Percentiles rank a stretch among this genome's conserved stretches.
phyloP scores from a whole-genome alignment of 2,329 filamentous ascomycete species.

The Aspergillus amoenus region DNA sequence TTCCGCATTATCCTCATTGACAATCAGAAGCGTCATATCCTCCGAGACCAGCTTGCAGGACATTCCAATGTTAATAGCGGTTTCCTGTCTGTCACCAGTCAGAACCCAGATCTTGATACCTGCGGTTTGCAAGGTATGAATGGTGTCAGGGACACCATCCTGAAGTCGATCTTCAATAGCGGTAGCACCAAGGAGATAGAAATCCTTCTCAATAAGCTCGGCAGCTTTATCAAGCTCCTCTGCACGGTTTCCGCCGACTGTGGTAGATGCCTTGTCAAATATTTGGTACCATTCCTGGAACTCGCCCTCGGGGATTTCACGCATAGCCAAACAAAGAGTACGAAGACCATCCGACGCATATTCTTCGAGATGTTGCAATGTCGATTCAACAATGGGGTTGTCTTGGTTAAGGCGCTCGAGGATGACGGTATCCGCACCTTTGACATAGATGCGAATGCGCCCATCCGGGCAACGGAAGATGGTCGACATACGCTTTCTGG shows the following conservation, averaged over 20 bases:
- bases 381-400: slow-evolving; percentile 85
- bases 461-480: slow-evolving; percentile 96
- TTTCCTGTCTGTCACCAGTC: slow-evolving; percentile 96
- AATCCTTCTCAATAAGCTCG: slow-evolving; percentile 90
- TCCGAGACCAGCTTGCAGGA: slow-evolving; percentile 97
- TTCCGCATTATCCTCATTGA: slow-evolving; percentile 82
- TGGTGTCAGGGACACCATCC: slow-evolving; percentile 96
- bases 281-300: slow-evolving; percentile 84
- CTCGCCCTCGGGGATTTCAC: slow-evolving; percentile 86
- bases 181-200: slow-evolving; percentile 88
- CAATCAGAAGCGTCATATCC: slow-evolving; percentile 95
- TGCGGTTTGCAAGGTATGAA: slow-evolving; percentile 92
- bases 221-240: slow-evolving; percentile 97
- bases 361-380: slow-evolving; percentile 92
- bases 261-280: slow-evolving; percentile 84
- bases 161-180: slow-evolving; percentile 97
- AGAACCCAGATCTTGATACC: slow-evolving; percentile 99
- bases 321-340: slow-evolving; percentile 91
- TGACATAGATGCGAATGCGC: slow-evolving; percentile 89
- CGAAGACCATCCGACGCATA: slow-evolving; percentile 95
- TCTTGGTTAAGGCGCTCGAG: slow-evolving; percentile 81
- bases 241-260: slow-evolving; percentile 84
- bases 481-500: slow-evolving; percentile 94
- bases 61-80: slow-evolving; percentile 99
- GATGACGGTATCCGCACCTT: slow-evolving; percentile 97